Evolutionary conservation across 164 flowering plant species (phyloP).

Genomic region (Nymphaea thermarum): DNA sequence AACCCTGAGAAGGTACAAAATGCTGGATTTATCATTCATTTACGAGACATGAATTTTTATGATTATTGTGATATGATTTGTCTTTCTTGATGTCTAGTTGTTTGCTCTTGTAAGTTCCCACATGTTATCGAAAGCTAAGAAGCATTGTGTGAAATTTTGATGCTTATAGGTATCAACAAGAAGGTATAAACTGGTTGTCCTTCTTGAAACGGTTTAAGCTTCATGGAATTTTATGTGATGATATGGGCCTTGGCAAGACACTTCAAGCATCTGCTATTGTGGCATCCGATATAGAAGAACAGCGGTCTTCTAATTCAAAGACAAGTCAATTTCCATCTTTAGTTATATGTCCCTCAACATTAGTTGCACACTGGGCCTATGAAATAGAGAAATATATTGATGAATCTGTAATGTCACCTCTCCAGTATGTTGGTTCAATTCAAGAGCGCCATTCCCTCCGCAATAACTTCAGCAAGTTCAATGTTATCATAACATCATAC

Average conservation of each 20-base stretch:
- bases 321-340: conserved; percentile 39
- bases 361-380: conserved; percentile 97
- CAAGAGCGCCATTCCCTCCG: conserved; percentile 65
- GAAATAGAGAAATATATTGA: conserved; percentile 96
- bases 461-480: conserved; percentile 50
- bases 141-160: background rate
- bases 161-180: conserved; percentile 79
- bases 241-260: conserved; percentile 99
- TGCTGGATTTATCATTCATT: background rate
- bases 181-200: conserved; percentile 97
- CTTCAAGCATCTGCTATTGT: conserved; percentile 99
- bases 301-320: conserved; percentile 22
- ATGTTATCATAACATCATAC: conserved; percentile 84
- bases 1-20: conserved; percentile 62
- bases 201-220: conserved; percentile 90
- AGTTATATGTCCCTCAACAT: conserved; percentile 92
- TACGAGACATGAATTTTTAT: background rate
- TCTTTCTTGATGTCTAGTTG: too few species aligned
- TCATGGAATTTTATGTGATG: conserved; percentile 99
- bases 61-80: too few species aligned
- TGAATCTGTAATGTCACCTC: conserved; percentile 46
- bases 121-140: background rate
- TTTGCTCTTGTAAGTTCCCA: background rate
- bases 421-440: conserved; percentile 92
- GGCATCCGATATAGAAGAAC: conserved; percentile 88